A percentile compares a stretch with the other conserved stretches of the same genome.
phyloP scores from a whole-genome alignment of 164 flowering plant species.

The Liriodendron chinense region DNA sequence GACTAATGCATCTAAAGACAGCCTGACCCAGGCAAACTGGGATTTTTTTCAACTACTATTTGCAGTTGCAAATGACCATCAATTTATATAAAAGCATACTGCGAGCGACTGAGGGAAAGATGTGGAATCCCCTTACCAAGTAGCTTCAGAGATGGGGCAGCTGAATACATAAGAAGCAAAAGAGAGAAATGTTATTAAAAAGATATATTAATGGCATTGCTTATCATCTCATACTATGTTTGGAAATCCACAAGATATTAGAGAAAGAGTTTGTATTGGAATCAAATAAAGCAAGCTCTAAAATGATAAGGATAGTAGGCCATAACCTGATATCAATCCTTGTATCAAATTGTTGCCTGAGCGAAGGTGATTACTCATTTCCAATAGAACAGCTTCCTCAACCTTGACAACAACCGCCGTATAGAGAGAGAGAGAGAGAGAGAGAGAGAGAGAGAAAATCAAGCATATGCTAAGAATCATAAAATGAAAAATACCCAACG shows the following conservation, averaged over 20 bases:
- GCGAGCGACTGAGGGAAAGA: neutral
- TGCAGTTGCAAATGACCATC: neutral
- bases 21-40: neutral
- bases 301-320: neutral
- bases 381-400: slow-evolving; percentile 88
- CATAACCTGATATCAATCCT: slow-evolving; percentile 51
- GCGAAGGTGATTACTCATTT: slow-evolving; percentile 48
- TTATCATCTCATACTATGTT: neutral
- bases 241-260: neutral
- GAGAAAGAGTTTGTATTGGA: neutral
- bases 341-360: slow-evolving; percentile 51
- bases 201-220: slow-evolving; percentile 1
- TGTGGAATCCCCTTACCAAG: slow-evolving; percentile 47
- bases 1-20: neutral
- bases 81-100: neutral
- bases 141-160: slow-evolving; percentile 49
- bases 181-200: neutral
- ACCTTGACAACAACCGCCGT: slow-evolving; percentile 40
- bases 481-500: too few species aligned
- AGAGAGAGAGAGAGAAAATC: neutral
- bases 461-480: too few species aligned
- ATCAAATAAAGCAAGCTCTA: neutral
- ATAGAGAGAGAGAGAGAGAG: neutral
- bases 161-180: slow-evolving; percentile 39
- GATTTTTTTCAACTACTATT: neutral